Evolutionary conservation across 2,329 filamentous ascomycete species (phyloP).

Genomic region (Tolypocladium amazonense): DNA sequence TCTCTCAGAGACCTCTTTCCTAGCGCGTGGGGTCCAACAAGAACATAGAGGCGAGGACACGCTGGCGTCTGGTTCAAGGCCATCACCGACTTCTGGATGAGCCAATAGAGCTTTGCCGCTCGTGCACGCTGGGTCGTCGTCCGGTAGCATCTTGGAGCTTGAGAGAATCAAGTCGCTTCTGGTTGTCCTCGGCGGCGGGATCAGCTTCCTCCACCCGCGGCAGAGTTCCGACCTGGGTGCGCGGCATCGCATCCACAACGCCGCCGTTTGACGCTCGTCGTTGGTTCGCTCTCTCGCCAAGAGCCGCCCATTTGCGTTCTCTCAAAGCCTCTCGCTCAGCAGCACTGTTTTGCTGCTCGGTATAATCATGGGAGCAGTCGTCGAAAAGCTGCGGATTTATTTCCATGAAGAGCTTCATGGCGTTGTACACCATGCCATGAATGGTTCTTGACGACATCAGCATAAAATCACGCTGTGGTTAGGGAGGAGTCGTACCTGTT

Average conservation of each 20-base stretch:
- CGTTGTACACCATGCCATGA: conserved; percentile 99
- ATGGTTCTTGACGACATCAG: conserved; percentile 59
- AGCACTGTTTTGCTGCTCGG: conserved; percentile 87
- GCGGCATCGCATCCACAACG: conserved; percentile 17
- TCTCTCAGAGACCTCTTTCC: not conserved
- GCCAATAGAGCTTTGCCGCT: conserved; percentile 50
- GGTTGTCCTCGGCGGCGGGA: conserved; percentile 68
- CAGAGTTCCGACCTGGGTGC: conserved; percentile 29
- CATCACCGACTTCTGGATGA: conserved; percentile 41
- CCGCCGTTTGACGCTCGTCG: conserved; percentile 36
- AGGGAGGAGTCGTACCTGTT: conserved; percentile 58
- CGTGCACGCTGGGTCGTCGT: conserved; percentile 42
- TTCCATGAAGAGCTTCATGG: conserved; percentile 99
- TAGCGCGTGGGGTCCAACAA: not conserved
- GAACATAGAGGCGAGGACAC: not conserved
- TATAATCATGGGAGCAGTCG: conserved; percentile 97
- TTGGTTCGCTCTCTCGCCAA: conserved; percentile 69
- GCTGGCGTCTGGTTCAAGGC: not conserved
- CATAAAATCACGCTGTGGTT: not conserved
- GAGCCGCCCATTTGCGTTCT: conserved; percentile 79
- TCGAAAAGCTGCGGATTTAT: conserved; percentile 98
- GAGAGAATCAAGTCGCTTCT: conserved; percentile 79
- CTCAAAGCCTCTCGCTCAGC: conserved; percentile 73
- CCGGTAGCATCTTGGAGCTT: conserved; percentile 74
- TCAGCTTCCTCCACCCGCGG: conserved; percentile 65